phyloP scores from a whole-genome alignment of 345 rosid species.

The Eucalyptus sideroxylon region DNA sequence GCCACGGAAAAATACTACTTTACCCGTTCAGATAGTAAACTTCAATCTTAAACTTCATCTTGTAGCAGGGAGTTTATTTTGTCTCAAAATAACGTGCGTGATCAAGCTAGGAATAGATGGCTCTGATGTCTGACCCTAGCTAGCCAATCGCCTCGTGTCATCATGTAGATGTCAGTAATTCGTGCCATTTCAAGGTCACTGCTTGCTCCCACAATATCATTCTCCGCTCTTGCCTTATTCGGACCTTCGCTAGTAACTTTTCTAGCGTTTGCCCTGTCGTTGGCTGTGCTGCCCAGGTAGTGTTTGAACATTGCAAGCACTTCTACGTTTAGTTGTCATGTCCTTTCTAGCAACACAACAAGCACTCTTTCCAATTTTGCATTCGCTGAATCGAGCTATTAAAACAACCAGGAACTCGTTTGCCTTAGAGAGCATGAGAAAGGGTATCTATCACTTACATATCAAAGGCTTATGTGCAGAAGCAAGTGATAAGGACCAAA shows the following conservation, averaged over 20 bases:
- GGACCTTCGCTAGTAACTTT: not conserved
- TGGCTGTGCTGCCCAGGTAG: not conserved
- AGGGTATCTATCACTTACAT: slow-evolving; percentile 28
- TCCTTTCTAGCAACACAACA: not conserved
- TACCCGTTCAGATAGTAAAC: not conserved
- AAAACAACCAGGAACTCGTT: not conserved
- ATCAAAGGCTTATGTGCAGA: slow-evolving; percentile 33
- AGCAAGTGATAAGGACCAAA: slow-evolving; percentile 41
- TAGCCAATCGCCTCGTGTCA: not conserved
- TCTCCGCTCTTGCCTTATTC: not conserved
- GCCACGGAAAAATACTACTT: not conserved
- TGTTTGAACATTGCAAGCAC: not conserved
- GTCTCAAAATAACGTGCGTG: not conserved
- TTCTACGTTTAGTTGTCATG: not conserved
- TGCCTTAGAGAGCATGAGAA: not conserved
- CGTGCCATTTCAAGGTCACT: not conserved
- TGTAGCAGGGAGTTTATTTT: not conserved
- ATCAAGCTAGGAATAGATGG: not conserved
- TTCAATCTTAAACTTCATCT: not conserved
- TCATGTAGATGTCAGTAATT: not conserved
- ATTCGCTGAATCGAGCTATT: not conserved
- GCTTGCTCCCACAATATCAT: not conserved
- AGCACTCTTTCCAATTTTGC: not conserved
- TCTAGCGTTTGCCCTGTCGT: not conserved
- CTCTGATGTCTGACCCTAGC: not conserved